Conservation (phyloP, 352 stramenopile species). For the Aphanomyces invadans region DNA sequence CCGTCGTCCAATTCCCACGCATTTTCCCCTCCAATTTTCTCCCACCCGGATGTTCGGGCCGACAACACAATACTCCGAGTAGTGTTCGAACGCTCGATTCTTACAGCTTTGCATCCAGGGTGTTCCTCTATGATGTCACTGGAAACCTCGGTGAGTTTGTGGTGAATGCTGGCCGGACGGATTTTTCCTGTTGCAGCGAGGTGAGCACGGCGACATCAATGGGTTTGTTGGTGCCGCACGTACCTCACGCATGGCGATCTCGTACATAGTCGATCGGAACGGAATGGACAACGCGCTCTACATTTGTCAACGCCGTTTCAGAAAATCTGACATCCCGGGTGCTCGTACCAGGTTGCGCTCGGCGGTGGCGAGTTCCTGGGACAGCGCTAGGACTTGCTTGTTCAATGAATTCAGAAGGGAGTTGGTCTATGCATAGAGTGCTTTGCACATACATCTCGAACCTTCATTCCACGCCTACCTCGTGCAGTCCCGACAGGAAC, state of each 20-base stretch:
- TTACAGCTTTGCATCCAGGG: no score
- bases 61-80: no score
- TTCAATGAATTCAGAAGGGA: constrained; percentile 15
- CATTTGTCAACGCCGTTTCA: not conserved
- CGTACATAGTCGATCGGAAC: constrained; percentile 24
- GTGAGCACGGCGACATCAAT: not conserved
- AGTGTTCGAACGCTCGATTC: no score
- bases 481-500: constrained; percentile 21
- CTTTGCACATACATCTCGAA: not conserved
- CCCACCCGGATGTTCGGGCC: no score
- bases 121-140: no score
- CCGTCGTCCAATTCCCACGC: no score
- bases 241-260: constrained; percentile 23
- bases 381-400: constrained; percentile 21
- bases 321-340: not conserved
- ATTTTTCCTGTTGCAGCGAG: not conserved
- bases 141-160: constrained; percentile 15
- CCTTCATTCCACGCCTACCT: not conserved
- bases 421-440: constrained; percentile 24
- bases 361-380: constrained; percentile 18
- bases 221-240: no score
- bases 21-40: no score
- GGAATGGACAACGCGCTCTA: constrained; percentile 25
- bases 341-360: constrained; percentile 19
- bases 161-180: not conserved